Conservation (phyloP, 2,329 filamentous ascomycete genomes). For the Penicillium sp. region DNA sequence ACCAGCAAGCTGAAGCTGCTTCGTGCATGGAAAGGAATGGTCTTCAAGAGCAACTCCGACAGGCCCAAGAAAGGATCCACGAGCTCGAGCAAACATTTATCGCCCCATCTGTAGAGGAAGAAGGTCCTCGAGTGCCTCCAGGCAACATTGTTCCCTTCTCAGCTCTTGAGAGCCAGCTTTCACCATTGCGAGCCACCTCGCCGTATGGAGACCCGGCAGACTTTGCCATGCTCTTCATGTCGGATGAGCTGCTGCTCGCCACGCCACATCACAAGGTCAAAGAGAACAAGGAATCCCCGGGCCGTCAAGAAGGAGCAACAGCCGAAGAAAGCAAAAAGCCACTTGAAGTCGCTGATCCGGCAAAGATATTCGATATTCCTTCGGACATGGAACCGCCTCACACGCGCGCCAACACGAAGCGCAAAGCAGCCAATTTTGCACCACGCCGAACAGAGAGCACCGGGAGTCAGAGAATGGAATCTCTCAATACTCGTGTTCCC, state of each 20-base stretch:
- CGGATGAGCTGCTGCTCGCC: slow-evolving; percentile 20
- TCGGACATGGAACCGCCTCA: background rate
- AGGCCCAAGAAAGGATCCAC: slow-evolving; percentile 28
- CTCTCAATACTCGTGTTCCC: background rate
- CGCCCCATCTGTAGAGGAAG: too few species aligned
- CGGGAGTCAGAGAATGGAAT: background rate
- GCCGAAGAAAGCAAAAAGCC: background rate
- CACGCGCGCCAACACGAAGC: slow-evolving; percentile 18
- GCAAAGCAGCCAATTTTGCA: slow-evolving; percentile 38
- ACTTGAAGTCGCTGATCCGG: background rate
- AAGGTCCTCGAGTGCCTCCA: background rate
- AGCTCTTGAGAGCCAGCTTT: slow-evolving; percentile 33
- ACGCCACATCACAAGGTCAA: slow-evolving; percentile 9
- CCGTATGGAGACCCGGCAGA: slow-evolving; percentile 34
- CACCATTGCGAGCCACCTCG: slow-evolving; percentile 21
- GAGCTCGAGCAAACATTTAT: slow-evolving; percentile 30
- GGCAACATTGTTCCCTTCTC: slow-evolving; percentile 43
- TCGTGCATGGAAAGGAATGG: slow-evolving; percentile 26
- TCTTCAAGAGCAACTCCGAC: slow-evolving; percentile 29
- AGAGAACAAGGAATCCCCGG: background rate
- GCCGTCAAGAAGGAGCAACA: background rate
- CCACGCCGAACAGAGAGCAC: background rate
- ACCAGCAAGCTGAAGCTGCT: slow-evolving; percentile 30
- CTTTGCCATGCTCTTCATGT: slow-evolving; percentile 39
- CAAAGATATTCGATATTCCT: slow-evolving; percentile 6